Conservation (phyloP, 1,139 yeast genomes). For the Pichia sp. region DNA sequence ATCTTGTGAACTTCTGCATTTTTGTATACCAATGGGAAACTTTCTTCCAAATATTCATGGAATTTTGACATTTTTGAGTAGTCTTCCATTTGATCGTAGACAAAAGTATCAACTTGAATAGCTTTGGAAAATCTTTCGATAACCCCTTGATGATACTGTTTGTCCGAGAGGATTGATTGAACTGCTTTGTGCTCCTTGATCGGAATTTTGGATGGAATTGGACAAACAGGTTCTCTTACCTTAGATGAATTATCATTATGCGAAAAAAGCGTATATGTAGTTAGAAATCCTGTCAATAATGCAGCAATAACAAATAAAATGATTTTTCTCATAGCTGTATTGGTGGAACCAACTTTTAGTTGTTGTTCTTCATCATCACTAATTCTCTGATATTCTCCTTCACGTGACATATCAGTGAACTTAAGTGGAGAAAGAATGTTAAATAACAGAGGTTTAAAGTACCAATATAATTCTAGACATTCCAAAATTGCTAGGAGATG, state of each 20-base stretch:
- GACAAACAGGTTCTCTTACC: slow-evolving; percentile 18
- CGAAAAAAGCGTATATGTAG: not conserved
- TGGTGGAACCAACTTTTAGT: not conserved
- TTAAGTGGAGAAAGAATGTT: too few species aligned
- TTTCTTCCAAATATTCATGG: slow-evolving; percentile 35
- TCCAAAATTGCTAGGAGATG: too few species aligned
- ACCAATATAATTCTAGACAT: too few species aligned
- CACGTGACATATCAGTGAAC: not conserved
- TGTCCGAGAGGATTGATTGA: slow-evolving; percentile 31
- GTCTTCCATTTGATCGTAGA: slow-evolving; percentile 39
- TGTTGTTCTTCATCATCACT: slow-evolving; percentile 2
- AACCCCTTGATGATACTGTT: slow-evolving; percentile 34
- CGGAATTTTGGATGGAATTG: slow-evolving; percentile 18
- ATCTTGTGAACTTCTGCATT: slow-evolving; percentile 34
- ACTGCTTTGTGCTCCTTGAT: slow-evolving; percentile 16
- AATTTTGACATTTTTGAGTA: slow-evolving; percentile 38
- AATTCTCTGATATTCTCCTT: not conserved
- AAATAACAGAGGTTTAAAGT: too few species aligned
- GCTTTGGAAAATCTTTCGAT: slow-evolving; percentile 45
- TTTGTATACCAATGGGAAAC: slow-evolving; percentile 38
- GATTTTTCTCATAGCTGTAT: slow-evolving; percentile 3
- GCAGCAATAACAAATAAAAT: slow-evolving; percentile 5
- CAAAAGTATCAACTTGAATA: slow-evolving; percentile 54
- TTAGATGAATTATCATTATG: not conserved
- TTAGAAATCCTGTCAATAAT: not conserved